Base-by-base conservation (phyloP, 2,329 filamentous ascomycete genomes). In the Ceratocystis alfenasii region DNA sequence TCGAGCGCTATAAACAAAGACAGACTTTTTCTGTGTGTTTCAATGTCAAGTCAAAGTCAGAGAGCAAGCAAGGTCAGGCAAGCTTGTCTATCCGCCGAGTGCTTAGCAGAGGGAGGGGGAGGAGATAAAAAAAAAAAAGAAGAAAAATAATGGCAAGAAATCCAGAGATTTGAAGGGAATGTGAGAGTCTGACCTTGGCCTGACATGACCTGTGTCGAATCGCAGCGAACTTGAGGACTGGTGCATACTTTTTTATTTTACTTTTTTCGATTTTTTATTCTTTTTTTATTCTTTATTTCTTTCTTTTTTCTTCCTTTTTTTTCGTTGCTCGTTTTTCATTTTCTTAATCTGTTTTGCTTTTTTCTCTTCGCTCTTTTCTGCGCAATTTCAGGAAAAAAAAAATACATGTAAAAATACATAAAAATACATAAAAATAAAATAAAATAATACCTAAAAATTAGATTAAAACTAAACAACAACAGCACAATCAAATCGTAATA, bases 1-100 rank as follows among this genome's bases (percentile, higher is more conserved):
- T 59, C 55, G 55, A n/a, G 28, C 55, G 55, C 55, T 30, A 59
- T 33, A 30, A 30, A 25, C 55, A 36, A 30, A 36, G 28, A 59
- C 28, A 36, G 28, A 36, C 55, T 5, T 48, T 33, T 62, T 62
- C 46, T 30, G 28, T 48, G 28, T 62, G 41, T 62, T 62, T 28
- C 45, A 46, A 46, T 44, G 22, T 28, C 41, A 48, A 62, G 22
- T 25, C 30, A 20, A 28, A 22, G 41, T 17, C 33, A 15, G 20
- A 22, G 33, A 22, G 59, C 44, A 22, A 53, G 48, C 48, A 12
- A 59, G 15, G 46, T 50, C 46, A 50, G 20, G 48, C 7, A 53
- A 25, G 48, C n/a, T 8, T n/a, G 22, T 20, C 22, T 53, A 22
- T 20, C n/a, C n/a, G 10, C n/a, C 1, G 22, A 4, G 22, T 8